Evolutionary conservation across 352 stramenopile species (phyloP).

Genomic region (Plasmopara viticola): DNA sequence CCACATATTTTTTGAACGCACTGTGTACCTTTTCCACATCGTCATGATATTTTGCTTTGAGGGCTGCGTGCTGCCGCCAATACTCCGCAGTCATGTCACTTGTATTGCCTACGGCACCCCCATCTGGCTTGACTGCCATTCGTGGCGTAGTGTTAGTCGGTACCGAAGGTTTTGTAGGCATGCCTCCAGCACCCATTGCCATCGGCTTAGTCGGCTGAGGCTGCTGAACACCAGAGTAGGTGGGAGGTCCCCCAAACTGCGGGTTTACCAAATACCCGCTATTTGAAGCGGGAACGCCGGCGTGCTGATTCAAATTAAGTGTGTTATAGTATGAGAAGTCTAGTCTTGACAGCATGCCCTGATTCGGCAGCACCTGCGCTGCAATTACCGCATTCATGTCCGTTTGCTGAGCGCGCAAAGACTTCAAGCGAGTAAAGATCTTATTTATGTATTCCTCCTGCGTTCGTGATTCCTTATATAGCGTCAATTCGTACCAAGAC

Average conservation of each 20-base stretch:
- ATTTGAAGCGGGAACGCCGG: constrained; percentile 16
- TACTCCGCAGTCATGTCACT: constrained; percentile 62
- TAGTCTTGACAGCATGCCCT: constrained; percentile 62
- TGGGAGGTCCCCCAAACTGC: constrained; percentile 24
- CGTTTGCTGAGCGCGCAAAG: constrained; percentile 59
- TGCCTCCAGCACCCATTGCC: constrained; percentile 12
- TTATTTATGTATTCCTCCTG: constrained; percentile 86
- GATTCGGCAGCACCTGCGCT: constrained; percentile 54
- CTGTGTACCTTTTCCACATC: constrained; percentile 83
- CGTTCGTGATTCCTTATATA: constrained; percentile 79
- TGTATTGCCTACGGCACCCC: constrained; percentile 12
- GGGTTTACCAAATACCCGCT: constrained; percentile 32
- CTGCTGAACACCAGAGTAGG: constrained; percentile 22
- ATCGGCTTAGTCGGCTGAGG: constrained; percentile 16
- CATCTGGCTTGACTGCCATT: constrained; percentile 13
- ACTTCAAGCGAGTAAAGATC: constrained; percentile 81
- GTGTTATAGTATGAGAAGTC: constrained; percentile 78
- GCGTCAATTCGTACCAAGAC: constrained; percentile 76
- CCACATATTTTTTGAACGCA: constrained; percentile 84
- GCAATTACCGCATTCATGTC: constrained; percentile 69
- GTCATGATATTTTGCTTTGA: constrained; percentile 73
- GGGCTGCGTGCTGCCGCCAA: constrained; percentile 65
- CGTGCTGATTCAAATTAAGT: constrained; percentile 40
- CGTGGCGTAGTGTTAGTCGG: constrained; percentile 18
- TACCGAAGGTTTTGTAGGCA: constrained; percentile 21